These are phyloP conservation scores for Berberis thunbergii DNA, from an alignment of 164 flowering plant species.

Conservation along the genomic window DNA sequence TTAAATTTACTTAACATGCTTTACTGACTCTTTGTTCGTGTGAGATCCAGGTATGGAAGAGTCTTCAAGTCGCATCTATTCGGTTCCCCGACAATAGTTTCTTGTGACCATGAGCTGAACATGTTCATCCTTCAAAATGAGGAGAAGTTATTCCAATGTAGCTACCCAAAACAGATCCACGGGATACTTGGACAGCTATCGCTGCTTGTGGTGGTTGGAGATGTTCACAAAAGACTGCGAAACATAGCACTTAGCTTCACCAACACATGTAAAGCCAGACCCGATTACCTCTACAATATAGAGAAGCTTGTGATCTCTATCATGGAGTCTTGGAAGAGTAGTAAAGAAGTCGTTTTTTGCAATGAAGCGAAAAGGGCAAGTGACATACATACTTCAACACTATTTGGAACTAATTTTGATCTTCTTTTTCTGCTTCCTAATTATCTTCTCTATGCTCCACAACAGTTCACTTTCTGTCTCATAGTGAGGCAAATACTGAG, in stretches of 20 bases:
- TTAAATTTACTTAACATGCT: too few species aligned
- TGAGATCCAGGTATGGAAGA: too few species aligned
- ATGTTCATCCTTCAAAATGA: conserved; percentile 69
- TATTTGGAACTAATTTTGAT: not conserved
- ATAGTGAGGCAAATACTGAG: conserved; percentile 53
- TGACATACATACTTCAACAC: not conserved
- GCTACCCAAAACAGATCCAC: conserved; percentile 65
- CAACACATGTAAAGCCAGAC: conserved; percentile 26
- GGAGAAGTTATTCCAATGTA: conserved; percentile 50
- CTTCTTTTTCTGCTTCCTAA: not conserved
- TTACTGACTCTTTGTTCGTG: too few species aligned
- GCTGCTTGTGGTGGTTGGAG: conserved; percentile 48
- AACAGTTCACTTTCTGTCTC: conserved; percentile 55
- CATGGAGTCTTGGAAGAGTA: conserved; percentile 44
- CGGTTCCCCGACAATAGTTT: conserved; percentile 39
- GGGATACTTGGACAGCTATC: conserved; percentile 63
- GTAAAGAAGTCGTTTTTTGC: conserved; percentile 29
- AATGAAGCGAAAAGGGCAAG: conserved; percentile 51
- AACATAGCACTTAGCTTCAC: conserved; percentile 33
- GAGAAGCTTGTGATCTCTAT: conserved; percentile 33
- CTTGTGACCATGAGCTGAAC: conserved; percentile 71
- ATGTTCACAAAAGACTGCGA: conserved; percentile 53
- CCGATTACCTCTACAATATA: conserved; percentile 29
- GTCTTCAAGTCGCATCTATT: too few species aligned
- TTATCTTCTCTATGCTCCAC: not conserved